Evolutionary conservation across 148 eudicot genomes (phyloP).

Genomic region (Pharnaceum exiguum): DNA sequence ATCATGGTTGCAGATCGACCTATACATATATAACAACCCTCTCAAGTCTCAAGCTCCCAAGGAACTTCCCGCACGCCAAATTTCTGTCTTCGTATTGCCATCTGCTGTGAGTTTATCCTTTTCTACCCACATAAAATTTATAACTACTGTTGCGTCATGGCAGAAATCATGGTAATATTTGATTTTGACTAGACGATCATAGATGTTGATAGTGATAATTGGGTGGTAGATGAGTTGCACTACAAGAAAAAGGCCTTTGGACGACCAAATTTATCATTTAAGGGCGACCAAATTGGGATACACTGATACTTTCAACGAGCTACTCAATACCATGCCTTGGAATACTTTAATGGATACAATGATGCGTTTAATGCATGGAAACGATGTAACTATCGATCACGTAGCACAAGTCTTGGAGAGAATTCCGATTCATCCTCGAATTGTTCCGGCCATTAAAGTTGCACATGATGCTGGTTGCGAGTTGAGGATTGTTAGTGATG

Average conservation of each 20-base stretch:
- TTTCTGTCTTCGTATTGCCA: neutral
- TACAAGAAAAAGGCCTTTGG: no score
- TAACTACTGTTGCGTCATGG: slow-evolving; percentile 42
- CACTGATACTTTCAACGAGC: slow-evolving; percentile 64
- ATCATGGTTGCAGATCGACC: no score
- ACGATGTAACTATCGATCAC: slow-evolving; percentile 58
- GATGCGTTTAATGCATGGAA: slow-evolving; percentile 72
- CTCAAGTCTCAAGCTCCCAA: neutral
- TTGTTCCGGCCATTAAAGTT: slow-evolving; percentile 58
- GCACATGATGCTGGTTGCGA: slow-evolving; percentile 85
- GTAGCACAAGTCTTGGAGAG: slow-evolving; percentile 52
- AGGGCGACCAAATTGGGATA: no score
- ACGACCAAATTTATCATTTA: no score
- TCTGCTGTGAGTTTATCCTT: neutral
- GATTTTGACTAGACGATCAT: slow-evolving; percentile 94
- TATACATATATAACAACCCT: slow-evolving; percentile 23
- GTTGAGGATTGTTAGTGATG: slow-evolving; percentile 85
- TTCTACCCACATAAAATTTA: slow-evolving; percentile 8
- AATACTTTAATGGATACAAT: slow-evolving; percentile 72
- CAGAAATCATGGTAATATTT: slow-evolving; percentile 61
- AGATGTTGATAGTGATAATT: slow-evolving; percentile 76
- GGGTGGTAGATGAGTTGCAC: slow-evolving; percentile 74
- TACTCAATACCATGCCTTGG: slow-evolving; percentile 91
- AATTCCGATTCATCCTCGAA: slow-evolving; percentile 57
- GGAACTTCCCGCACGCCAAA: neutral